Evolutionary conservation across 164 flowering plant genomes (phyloP).

Genomic region (Annona squamosa): DNA sequence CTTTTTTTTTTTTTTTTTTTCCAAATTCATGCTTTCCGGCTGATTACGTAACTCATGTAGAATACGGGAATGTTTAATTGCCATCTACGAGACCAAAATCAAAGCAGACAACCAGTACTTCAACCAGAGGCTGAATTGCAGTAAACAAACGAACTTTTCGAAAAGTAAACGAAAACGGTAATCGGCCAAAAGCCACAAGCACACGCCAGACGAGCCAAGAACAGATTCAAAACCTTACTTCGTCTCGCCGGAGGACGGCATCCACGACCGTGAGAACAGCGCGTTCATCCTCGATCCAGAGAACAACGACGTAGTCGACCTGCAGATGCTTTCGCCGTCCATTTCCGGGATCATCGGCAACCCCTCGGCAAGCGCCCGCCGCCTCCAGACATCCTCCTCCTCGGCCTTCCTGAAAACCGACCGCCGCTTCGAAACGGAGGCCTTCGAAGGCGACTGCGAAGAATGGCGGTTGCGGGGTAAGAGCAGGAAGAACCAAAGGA

Average conservation of each 20-base stretch:
- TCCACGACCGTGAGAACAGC: slow-evolving; percentile 81
- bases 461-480: slow-evolving; percentile 32
- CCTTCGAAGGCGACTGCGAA: slow-evolving; percentile 13
- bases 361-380: slow-evolving; percentile 74
- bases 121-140: not conserved
- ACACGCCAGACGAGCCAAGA: not conserved
- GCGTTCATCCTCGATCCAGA: slow-evolving; percentile 55
- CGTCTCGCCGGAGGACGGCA: slow-evolving; percentile 53
- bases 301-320: slow-evolving; percentile 50
- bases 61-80: too few species aligned
- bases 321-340: slow-evolving; percentile 26
- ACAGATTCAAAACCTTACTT: slow-evolving; percentile 35
- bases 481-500: slow-evolving; percentile 49
- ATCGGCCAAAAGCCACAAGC: not conserved
- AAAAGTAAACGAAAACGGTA: not conserved
- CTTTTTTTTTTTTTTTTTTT: too few species aligned
- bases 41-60: too few species aligned
- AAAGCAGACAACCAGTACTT: too few species aligned
- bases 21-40: too few species aligned
- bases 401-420: slow-evolving; percentile 35
- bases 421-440: slow-evolving; percentile 15
- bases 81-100: too few species aligned
- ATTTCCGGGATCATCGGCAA: slow-evolving; percentile 33
- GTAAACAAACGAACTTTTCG: too few species aligned
- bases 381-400: slow-evolving; percentile 57